Evolutionary conservation across 495 filamentous ascomycete genomes (phyloP), one percentile per base, ranked within the genome.

Genomic region (Xylaria castorea): DNA sequence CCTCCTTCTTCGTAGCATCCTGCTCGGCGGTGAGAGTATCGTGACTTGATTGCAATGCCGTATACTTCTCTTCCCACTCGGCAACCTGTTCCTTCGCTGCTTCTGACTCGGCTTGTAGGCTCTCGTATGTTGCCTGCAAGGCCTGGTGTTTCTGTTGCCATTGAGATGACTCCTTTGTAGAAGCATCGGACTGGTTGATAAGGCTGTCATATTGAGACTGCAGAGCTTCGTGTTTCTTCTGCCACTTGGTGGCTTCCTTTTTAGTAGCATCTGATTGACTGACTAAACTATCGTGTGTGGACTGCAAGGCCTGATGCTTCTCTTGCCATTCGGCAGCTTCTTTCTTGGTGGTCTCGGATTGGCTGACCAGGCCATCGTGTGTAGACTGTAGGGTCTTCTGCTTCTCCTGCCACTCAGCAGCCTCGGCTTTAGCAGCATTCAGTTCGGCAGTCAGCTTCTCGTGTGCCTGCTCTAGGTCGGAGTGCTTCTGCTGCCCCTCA

Each of bases 1-100:
- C 40, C 5, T 61, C 61, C 67, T 71, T 71, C 61, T 74, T 71
- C 1, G 55, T 48, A 32, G 72, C 48, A 3, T 74, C 67, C 16
- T 6, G 50, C 40, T 70, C 66, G 50, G 58, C 51, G 5, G 32
- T 16, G 42, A 71, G 14, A 18, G 11, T 46, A 20, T 74, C 72
- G 32, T 67, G 42, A 14, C 27, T 12, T 3, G 44, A 32, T 11
- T 71, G 72, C 20, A 71, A 32, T 38, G 67, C 16, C 30, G 55
- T 66, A 27, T 65, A 40, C 40, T 74, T 74, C 27, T 51, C 63
- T 38, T 72, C 51, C 71, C n/a, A 72, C 32, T 72, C 53, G 8
- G 71, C 42, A 16, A 18, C 38, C 64, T 66, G 40, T 5, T 51
- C 44, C 53, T 71, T 74, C 18, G 51, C n/a, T 9, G 50, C 68